Evolutionary conservation across 1,284 basidiomycete genomes (phyloP), one percentile per base, ranked within the genome.

Genomic region (Grifola frondosa): DNA sequence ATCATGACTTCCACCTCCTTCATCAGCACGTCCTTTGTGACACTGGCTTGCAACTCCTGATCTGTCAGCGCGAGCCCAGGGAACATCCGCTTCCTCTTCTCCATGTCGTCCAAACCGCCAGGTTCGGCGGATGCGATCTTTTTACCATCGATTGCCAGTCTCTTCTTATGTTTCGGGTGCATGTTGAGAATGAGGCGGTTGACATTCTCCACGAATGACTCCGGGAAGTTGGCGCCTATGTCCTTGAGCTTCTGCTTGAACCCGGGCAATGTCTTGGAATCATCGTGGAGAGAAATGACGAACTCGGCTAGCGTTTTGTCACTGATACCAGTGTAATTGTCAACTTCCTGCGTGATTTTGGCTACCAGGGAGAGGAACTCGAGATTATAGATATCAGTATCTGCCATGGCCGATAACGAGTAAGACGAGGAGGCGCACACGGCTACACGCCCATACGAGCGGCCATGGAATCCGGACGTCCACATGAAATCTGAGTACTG

Each of bases 301-400:
- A 96, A 99, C 69, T 98, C 94, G 16, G 95, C 92, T 21, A 95
- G 74, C 7, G 87, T 87, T 62, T 93, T 93, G 74, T 97, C 93
- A 62, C 87, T 88, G 41, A 87, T 69, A 37, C 78, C 86, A 54
- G 77, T 77, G 62, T 95, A 82, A 58, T 95, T 96, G 66, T 87
- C 80, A 38, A 96, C 78, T 65, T 96, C 92, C 63, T 93, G 88
- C 1, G 87, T 87, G 53, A 97, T 88, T 63, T 88, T 88, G 44
- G 87, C 82, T 47, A 94, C 84, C 39, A 96, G 74, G 28, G 90
- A 93, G 38, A 97, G 81, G 46, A 87, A 75, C 68, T 96, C 93
- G 65, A 97, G 85, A 65, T 90, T 82, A 67, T 91, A 88, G 50
- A 94, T 69, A 69, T 92, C 90, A 59, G 66, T 63, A 46, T 88